phyloP scores from a whole-genome alignment of 768 basidiomycete species.

The Pleurotus djamor region DNA sequence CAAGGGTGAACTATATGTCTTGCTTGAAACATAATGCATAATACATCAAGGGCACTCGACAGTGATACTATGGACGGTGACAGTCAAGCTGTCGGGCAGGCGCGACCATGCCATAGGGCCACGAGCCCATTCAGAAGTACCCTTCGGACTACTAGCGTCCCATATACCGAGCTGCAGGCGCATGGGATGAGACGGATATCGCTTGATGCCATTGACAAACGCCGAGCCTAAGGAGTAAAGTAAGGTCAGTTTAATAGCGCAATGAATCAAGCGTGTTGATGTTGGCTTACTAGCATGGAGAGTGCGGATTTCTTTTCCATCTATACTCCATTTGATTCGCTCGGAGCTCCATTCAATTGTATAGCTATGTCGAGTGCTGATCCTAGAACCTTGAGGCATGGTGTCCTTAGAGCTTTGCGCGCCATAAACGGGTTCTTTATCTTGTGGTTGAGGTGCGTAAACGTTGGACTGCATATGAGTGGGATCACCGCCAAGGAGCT shows the following conservation, averaged over 20 bases:
- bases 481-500: slow-evolving; percentile 35
- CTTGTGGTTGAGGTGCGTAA: slow-evolving; percentile 27
- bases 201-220: slow-evolving; percentile 25
- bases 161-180: slow-evolving; percentile 44
- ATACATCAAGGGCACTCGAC: slow-evolving; percentile 29
- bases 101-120: slow-evolving; percentile 39
- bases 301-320: slow-evolving; percentile 29
- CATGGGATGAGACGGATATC: slow-evolving; percentile 32
- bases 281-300: slow-evolving; percentile 18
- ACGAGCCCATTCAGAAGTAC: slow-evolving; percentile 39
- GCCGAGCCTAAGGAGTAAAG: slow-evolving; percentile 21
- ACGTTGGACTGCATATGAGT: slow-evolving; percentile 39
- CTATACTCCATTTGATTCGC: slow-evolving; percentile 37
- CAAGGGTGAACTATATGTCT: too few relatives aligned
- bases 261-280: background rate
- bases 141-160: slow-evolving; percentile 38
- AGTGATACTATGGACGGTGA: slow-evolving; percentile 28
- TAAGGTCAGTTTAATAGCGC: background rate
- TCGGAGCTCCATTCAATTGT: slow-evolving; percentile 36
- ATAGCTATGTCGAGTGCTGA: slow-evolving; percentile 25
- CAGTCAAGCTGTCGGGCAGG: slow-evolving; percentile 26
- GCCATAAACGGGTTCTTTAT: slow-evolving; percentile 30
- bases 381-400: slow-evolving; percentile 8
- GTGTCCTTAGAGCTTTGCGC: slow-evolving; percentile 24
- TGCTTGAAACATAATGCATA: background rate